Evolutionary conservation across 129 eudicot species (phyloP).

Genomic region (Lactuca saligna): DNA sequence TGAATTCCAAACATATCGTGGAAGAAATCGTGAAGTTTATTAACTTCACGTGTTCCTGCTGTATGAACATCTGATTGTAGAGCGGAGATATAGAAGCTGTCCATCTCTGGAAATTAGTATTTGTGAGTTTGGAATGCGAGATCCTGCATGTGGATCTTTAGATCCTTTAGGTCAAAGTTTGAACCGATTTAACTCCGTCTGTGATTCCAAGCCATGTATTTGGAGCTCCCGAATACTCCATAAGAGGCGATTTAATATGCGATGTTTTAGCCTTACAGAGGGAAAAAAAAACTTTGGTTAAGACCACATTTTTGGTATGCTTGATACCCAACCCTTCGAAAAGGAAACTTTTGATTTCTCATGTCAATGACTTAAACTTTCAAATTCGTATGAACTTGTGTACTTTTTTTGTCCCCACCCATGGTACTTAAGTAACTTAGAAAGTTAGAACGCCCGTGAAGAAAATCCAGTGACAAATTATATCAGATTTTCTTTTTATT

Average conservation of each 20-base stretch:
- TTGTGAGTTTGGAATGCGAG: slow-evolving; percentile 14
- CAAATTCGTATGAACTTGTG: neutral
- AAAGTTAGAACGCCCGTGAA: neutral
- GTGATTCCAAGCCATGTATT: neutral
- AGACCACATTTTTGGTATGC: slow-evolving; percentile 3
- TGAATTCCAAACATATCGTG: slow-evolving; percentile 8
- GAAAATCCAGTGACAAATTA: neutral
- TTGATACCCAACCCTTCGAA: neutral
- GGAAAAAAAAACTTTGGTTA: neutral
- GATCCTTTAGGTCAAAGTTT: neutral
- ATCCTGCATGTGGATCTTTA: slow-evolving; percentile 15
- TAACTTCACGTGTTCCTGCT: neutral
- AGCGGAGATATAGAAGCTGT: neutral
- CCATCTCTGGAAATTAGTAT: too few species aligned
- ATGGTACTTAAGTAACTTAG: too few species aligned
- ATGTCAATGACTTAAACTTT: neutral
- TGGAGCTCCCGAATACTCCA: neutral
- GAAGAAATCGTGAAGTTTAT: neutral
- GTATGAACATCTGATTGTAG: neutral
- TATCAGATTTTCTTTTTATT: neutral
- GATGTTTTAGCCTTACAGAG: neutral
- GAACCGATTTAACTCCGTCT: neutral
- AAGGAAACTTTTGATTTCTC: neutral
- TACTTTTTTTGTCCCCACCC: too few species aligned
- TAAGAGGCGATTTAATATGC: neutral